A percentile compares a stretch with the other conserved stretches of the same genome.
Conservation (phyloP, 768 basidiomycete genomes). For the Cyclocybe aegerita region DNA sequence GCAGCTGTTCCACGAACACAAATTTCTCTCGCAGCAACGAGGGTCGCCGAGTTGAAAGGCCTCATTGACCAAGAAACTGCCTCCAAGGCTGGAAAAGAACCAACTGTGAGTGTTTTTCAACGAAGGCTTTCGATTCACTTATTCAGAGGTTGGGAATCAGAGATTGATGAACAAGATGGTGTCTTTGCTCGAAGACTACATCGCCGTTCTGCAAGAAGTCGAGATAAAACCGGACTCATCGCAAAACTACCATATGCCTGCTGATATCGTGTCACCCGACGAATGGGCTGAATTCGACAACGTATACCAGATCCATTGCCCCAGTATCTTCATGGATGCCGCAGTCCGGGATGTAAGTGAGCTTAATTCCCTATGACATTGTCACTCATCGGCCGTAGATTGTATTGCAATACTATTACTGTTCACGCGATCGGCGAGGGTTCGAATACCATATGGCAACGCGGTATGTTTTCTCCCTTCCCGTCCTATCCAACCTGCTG, state of each 20-base stretch:
- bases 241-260: constrained; percentile 60
- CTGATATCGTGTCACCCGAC: constrained; percentile 62
- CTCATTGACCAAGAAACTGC: constrained; percentile 5
- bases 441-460: constrained; percentile 90
- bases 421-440: constrained; percentile 70
- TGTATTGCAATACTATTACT: constrained; percentile 86
- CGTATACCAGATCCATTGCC: constrained; percentile 89
- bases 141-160: constrained; percentile 10
- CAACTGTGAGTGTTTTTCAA: constrained; percentile 8
- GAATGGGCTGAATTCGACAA: constrained; percentile 87
- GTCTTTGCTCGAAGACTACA: constrained; percentile 58
- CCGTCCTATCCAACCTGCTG: neutral
- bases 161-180: constrained; percentile 44
- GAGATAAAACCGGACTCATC: constrained; percentile 28
- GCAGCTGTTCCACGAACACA: constrained; percentile 68
- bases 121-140: neutral
- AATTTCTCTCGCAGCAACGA: constrained; percentile 52
- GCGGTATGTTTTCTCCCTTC: constrained; percentile 45
- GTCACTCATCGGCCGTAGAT: constrained; percentile 47
- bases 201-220: constrained; percentile 48
- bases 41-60: constrained; percentile 50
- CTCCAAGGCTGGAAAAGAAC: constrained; percentile 1
- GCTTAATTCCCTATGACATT: neutral
- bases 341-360: constrained; percentile 73
- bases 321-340: constrained; percentile 75